These are phyloP conservation scores for Acer saccharum DNA, from an alignment of 345 rosid species.

Conservation along the genomic window DNA sequence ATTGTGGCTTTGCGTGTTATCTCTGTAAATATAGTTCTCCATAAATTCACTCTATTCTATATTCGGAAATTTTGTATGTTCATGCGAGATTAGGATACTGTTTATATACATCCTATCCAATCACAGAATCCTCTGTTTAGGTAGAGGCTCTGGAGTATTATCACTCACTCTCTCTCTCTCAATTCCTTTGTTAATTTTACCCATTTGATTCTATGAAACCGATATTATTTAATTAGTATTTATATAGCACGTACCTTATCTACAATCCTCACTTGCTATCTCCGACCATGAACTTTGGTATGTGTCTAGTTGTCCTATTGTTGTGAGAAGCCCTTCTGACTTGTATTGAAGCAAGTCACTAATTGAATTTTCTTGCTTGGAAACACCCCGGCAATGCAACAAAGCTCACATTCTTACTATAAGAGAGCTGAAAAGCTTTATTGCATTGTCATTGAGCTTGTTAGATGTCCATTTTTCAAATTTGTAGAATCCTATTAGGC, in stretches of 20 bases:
- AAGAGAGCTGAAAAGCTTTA: too few species aligned
- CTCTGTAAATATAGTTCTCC: background rate
- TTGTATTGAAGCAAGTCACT: too few species aligned
- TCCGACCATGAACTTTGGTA: background rate
- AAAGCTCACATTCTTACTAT: too few species aligned
- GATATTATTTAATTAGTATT: background rate
- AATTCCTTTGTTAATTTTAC: background rate
- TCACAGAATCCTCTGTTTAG: too few species aligned
- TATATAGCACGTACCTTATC: background rate
- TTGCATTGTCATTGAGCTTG: too few species aligned
- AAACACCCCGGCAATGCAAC: too few species aligned
- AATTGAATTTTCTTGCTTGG: background rate
- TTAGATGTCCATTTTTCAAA: too few species aligned
- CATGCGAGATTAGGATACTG: background rate
- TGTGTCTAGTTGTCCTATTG: background rate
- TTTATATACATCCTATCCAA: background rate
- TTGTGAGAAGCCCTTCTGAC: too few species aligned
- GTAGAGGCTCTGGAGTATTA: background rate
- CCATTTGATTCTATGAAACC: background rate
- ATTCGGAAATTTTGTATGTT: background rate
- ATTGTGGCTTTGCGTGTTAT: conserved; percentile 1
- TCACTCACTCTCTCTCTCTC: background rate
- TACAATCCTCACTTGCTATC: background rate
- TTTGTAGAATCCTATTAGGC: too few species aligned
- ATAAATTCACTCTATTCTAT: background rate